Base-by-base conservation (phyloP, 768 basidiomycete species). In the Psilocybe sp. region DNA sequence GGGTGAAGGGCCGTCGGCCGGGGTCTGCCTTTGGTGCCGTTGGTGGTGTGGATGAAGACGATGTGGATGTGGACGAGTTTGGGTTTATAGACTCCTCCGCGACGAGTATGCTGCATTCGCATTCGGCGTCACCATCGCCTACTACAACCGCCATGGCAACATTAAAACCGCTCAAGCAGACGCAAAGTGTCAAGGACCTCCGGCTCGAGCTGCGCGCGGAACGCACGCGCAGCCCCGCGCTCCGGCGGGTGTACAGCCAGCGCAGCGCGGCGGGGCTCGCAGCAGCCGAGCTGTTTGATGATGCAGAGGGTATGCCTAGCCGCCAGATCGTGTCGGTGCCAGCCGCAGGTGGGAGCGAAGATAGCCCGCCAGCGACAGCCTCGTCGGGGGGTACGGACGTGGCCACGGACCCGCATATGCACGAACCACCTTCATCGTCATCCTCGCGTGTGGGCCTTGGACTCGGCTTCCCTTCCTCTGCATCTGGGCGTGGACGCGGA, bases 161-260 rank as follows among this genome's bases (percentile, higher is more conserved):
- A 11, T 16, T 19, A 32, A 13, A 14, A 41, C 31, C 13, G 32
- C 44, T 6, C 31, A 37, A 28, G 23, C 23, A 28, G 1, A 53
- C 57, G 11, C 47, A 31, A 14, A 43, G 37, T n/a, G 45, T 60
- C 15, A 63, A 63, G 58, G 46, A 65, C 51, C 49, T 61, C 45
- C 23, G 60, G 12, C 42, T 64, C 52, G 56, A 58, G 53, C 32
- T 63, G 47, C 52, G 62, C 10, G 58, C 58, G n/a, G 52, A 56
- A 19, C 57, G 62, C 16, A 57, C 57, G 13, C 49, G 61, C n/a
- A 66, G 62, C 40, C 59, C 58, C 16, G 60, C 58, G 8, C 55
- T 68, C 41, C 60, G 60, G 31, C 57, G 57, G 40, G 59, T 46
- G 18, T 40, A 60, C 28, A 47, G 46, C 28, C 54, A 52, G 23